Conservation (phyloP, 108 stramenopile genomes). For the Fistulifera pelliculosa region DNA sequence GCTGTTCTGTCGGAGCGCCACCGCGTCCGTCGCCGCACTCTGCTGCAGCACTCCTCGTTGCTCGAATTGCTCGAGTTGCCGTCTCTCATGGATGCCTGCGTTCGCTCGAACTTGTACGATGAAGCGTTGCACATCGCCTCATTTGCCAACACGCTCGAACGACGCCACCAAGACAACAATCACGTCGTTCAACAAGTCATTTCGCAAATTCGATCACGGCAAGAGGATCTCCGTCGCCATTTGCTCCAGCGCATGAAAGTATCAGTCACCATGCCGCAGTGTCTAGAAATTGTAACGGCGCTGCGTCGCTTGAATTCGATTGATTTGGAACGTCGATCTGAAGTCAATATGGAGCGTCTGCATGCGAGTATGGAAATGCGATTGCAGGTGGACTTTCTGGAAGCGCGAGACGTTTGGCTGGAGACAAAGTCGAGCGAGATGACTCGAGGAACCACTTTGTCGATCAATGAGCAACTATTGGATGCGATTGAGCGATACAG, state of each 20-base stretch:
- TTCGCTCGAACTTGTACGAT: conserved; percentile 73
- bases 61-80: conserved; percentile 78
- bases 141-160: conserved; percentile 81
- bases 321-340: conserved; percentile 42
- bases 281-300: conserved; percentile 77
- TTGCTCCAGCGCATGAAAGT: conserved; percentile 56
- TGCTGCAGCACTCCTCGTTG: conserved; percentile 76
- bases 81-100: conserved; percentile 83
- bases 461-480: conserved; percentile 59
- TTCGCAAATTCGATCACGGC: conserved; percentile 65
- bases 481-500: conserved; percentile 81
- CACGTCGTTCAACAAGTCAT: conserved; percentile 63
- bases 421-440: conserved; percentile 36
- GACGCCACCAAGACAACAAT: conserved; percentile 51
- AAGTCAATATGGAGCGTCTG: conserved; percentile 43
- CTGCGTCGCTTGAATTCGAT: conserved; percentile 74
- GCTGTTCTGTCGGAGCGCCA: conserved; percentile 73
- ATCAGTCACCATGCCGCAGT: conserved; percentile 84
- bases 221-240: conserved; percentile 67
- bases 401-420: conserved; percentile 78
- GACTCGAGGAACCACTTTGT: conserved; percentile 7
- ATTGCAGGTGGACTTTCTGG: conserved; percentile 78
- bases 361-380: conserved; percentile 71
- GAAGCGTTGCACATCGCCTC: conserved; percentile 77
- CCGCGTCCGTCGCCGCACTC: conserved; percentile 65